Evolutionary conservation across 2,329 filamentous ascomycete genomes (phyloP), one percentile per base, ranked within the genome.

Genomic region (Aureobasidium zeae): DNA sequence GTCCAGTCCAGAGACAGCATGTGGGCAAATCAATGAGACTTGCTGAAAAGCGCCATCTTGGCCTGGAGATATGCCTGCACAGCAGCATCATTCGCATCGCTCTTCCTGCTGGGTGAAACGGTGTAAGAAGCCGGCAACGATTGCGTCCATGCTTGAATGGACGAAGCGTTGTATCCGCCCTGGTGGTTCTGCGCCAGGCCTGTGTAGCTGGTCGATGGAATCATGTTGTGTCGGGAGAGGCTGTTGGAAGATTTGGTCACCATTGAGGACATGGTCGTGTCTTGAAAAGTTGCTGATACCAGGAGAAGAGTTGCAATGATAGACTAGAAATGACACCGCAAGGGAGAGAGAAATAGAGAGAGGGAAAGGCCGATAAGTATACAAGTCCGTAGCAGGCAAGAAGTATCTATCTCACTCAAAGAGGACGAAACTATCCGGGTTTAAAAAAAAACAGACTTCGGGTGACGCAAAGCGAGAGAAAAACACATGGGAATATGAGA

Each of bases 41-140:
- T n/a, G n/a, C n/a, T n/a, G 38, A 61, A 60, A 11, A 62, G 51
- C 5, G 56, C 55, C 54, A 60, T 49, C 50, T 62, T 61, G 15
- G 57, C 57, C 45, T 56, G 52, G n/a, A 61, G 47, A 34, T 62
- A 62, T 3, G 58, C 59, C 39, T 61, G 54, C 1, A 61, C 49
- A 28, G 53, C 52, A 5, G 57, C 51, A 41, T 57, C 54, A 10
- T 46, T 39, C 28, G 30, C 32, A 13, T 20, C 36, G 11, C 10
- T 28, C 6, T 33, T n/a, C 9, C 12, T 29, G 17, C 15, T 26
- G 21, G 22, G 21, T 20, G 13, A 24, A 7, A 28, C 32, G 24
- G 24, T 33, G 3, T 39, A 32, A n/a, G n/a, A n/a, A 17, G 43
- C 13, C 11, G 45, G 38, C 10, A 50, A 33, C 6, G 41, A 32